phyloP scores from a whole-genome alignment of 2,329 filamentous ascomycete genomes.

The Fusarium sulawesiense region DNA sequence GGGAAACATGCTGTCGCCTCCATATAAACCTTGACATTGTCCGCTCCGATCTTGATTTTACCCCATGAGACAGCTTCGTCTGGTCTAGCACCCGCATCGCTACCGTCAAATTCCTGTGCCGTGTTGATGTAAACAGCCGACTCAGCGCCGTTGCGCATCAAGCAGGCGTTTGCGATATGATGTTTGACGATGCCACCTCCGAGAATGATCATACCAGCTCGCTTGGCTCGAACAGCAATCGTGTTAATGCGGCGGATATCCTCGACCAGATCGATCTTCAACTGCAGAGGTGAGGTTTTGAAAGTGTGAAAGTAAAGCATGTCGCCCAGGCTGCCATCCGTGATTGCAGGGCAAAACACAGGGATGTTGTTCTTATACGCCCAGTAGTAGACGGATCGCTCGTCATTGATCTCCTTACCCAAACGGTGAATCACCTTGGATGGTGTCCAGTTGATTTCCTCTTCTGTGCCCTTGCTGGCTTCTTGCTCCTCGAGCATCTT shows the following conservation, averaged over 20 bases:
- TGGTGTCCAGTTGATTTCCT: slow-evolving; percentile 89
- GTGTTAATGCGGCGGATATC: slow-evolving; percentile 95
- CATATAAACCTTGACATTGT: slow-evolving; percentile 84
- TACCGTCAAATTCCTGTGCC: slow-evolving; percentile 96
- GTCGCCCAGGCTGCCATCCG: slow-evolving; percentile 93
- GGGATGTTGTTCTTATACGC: slow-evolving; percentile 97
- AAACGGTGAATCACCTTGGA: slow-evolving; percentile 90
- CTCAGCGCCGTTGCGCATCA: slow-evolving; percentile 98
- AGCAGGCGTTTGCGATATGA: slow-evolving; percentile 95
- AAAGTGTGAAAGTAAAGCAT: slow-evolving; percentile 99
- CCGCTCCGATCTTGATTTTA: slow-evolving; percentile 91
- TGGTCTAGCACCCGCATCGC: slow-evolving; percentile 91
- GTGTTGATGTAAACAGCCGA: slow-evolving; percentile 98
- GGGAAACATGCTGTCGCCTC: slow-evolving; percentile 75
- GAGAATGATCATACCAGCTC: slow-evolving; percentile 93
- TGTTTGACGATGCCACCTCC: slow-evolving; percentile 97
- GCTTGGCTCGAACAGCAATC: slow-evolving; percentile 85
- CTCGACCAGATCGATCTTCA: slow-evolving; percentile 91
- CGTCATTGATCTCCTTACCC: slow-evolving; percentile 93
- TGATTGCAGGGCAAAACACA: slow-evolving; percentile 95
- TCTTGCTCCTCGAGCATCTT: slow-evolving; percentile 95
- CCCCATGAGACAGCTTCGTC: slow-evolving; percentile 99
- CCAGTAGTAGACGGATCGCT: slow-evolving; percentile 95
- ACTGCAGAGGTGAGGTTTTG: slow-evolving; percentile 82
- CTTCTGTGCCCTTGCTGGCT: slow-evolving; percentile 73